Base-by-base conservation (phyloP, 768 basidiomycete species). In the Fistulinella prunicolor region DNA sequence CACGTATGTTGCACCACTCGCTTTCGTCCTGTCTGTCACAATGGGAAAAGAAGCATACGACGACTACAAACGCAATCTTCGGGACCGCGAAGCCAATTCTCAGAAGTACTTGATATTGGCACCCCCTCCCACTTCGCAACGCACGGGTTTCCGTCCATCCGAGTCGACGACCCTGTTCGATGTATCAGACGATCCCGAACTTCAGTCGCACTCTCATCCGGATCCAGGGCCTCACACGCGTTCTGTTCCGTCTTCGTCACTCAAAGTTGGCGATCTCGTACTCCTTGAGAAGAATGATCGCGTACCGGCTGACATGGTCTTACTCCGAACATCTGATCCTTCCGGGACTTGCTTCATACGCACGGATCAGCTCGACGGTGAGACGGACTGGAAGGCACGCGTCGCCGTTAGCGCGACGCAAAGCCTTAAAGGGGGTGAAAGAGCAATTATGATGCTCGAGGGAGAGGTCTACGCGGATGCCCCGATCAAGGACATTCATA, bases 31-130 rank as follows among this genome's bases (percentile, higher is more conserved):
- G 1, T 81, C 73, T 51, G 89, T 99, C 6, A 98, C 96, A 3
- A 94, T 98, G 81, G 95, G 95, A 19, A 99, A 99, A 67, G 96
- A 99, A 69, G 96, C 96, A 3, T 95, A 93, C 61, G 96, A 99
- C 65, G 95, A 99, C 72, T 97, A 96, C 75, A 88, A 92, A 61
- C 90, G 95, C 21, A 79, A 94, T 60, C 80, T 86, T 9, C 85
- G 96, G 40, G 96, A 98, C 68, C 78, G 82, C 35, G 93, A 97
- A 67, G 94, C 96, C 47, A 99, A 99, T 64, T 96, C 94, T 0
- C 86, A 90, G 50, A 85, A 85, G 55, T 98, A 97, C 66, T 79
- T 89, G 46, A 77, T 89, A 45, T 76, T 97, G n/a, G 81, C 85
- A 46, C 78, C 79, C 4, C 73, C 74, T 16, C 6, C 70, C 14